phyloP scores from a whole-genome alignment of 1,284 basidiomycete genomes.

The Jaminaea rosea region DNA sequence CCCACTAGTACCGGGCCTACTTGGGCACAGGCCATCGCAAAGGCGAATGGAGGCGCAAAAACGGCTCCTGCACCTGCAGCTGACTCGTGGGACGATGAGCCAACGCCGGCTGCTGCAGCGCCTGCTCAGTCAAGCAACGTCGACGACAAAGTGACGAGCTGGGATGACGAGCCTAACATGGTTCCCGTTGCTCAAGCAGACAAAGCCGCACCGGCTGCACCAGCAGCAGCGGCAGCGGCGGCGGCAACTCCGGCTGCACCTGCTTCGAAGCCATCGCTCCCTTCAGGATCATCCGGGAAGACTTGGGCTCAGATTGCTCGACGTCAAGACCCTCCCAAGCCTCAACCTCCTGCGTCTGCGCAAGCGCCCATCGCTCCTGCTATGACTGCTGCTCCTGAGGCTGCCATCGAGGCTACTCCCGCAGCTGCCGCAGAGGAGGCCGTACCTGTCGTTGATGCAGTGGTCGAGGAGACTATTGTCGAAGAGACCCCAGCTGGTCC shows the following conservation, averaged over 20 bases:
- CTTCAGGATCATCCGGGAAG: constrained; percentile 16
- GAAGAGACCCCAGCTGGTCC: background rate
- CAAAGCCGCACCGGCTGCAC: constrained; percentile 11
- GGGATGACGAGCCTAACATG: constrained; percentile 8
- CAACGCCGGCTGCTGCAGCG: constrained; percentile 8
- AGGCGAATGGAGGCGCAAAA: constrained; percentile 12
- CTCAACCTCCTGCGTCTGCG: constrained; percentile 4
- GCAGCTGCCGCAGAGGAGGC: constrained; percentile 7
- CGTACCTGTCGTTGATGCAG: constrained; percentile 7
- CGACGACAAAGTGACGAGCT: constrained; percentile 7
- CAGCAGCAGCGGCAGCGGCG: constrained; percentile 12
- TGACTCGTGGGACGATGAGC: constrained; percentile 2
- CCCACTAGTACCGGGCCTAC: constrained; percentile 24
- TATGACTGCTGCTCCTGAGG: constrained; percentile 4
- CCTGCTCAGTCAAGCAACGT: constrained; percentile 4
- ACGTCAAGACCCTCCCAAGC: constrained; percentile 27
- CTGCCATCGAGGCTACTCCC: background rate
- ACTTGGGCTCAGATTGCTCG: constrained; percentile 46
- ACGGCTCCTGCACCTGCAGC: constrained; percentile 11
- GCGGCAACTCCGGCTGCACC: constrained; percentile 14
- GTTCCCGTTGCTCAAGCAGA: constrained; percentile 9
- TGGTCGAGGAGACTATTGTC: background rate
- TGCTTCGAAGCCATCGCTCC: constrained; percentile 9
- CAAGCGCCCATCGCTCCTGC: constrained; percentile 7
- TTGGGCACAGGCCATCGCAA: constrained; percentile 32